Percentiles rank a stretch among this genome's conserved stretches.
These are phyloP conservation scores for Candida taoyuanica DNA, from an alignment of 805 yeast genomes.

Conservation along the genomic window DNA sequence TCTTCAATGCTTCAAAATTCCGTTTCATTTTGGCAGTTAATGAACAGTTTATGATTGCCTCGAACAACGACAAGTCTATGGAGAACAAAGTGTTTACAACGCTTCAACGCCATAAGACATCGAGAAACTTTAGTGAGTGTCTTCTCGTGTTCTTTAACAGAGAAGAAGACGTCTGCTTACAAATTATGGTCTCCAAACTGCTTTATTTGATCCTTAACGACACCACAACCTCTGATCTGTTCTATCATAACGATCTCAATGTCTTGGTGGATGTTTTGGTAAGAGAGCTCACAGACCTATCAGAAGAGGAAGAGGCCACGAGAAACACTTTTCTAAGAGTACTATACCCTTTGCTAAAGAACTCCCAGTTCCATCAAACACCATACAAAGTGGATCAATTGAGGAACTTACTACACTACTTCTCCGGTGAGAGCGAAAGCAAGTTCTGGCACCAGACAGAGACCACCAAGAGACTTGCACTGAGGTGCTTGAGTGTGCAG, in stretches of 20 bases:
- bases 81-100: conserved; percentile 53
- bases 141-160: conserved; percentile 75
- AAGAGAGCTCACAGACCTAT: conserved; percentile 69
- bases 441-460: conserved; percentile 33
- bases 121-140: conserved; percentile 59
- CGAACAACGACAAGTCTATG: conserved; percentile 24
- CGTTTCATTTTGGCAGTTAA: conserved; percentile 69
- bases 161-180: conserved; percentile 63
- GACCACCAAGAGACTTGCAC: conserved; percentile 39
- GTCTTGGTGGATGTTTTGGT: conserved; percentile 80
- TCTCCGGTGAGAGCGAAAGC: conserved; percentile 31
- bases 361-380: conserved; percentile 53
- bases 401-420: conserved; percentile 42
- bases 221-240: conserved; percentile 51
- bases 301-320: conserved; percentile 51
- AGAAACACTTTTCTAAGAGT: conserved; percentile 74
- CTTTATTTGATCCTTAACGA: conserved; percentile 70
- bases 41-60: conserved; percentile 79
- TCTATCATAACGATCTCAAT: conserved; percentile 79
- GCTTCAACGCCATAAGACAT: conserved; percentile 40
- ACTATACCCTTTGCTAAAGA: conserved; percentile 61
- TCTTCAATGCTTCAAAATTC: conserved; percentile 62
- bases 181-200: conserved; percentile 74
- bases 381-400: conserved; percentile 58
- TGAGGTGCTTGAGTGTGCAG: conserved; percentile 22